Conservation (phyloP, 352 stramenopile genomes). For the Globisporangium cylindrosporum region DNA sequence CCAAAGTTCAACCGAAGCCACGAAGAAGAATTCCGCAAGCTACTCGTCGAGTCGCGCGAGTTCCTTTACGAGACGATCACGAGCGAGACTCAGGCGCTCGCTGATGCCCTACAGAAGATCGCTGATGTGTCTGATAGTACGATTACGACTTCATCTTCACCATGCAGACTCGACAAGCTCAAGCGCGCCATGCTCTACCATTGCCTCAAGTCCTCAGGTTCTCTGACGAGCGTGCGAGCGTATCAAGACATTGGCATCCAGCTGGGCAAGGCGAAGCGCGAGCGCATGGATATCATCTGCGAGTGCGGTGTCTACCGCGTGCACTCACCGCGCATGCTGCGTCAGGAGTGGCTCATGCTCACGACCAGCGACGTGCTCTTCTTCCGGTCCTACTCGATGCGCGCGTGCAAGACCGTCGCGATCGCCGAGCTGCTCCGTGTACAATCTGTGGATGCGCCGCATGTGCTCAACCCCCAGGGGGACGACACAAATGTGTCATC, state of each 20-base stretch:
- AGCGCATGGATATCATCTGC: conserved; percentile 59
- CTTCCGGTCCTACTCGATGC: conserved; percentile 62
- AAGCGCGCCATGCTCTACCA: conserved; percentile 54
- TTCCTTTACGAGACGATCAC: conserved; percentile 71
- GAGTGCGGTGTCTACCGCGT: conserved; percentile 62
- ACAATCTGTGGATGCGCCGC: conserved; percentile 27
- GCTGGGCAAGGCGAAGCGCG: conserved; percentile 41
- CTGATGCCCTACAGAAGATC: conserved; percentile 39
- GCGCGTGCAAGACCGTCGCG: conserved; percentile 35
- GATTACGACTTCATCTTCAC: conserved; percentile 10
- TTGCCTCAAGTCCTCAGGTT: conserved; percentile 53
- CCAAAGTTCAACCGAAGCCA: conserved; percentile 24
- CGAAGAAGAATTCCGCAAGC: conserved; percentile 36
- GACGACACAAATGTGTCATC: neutral
- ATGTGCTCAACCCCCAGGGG: conserved; percentile 20
- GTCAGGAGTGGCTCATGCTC: conserved; percentile 74
- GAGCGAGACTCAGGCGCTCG: conserved; percentile 48
- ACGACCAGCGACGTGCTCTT: conserved; percentile 56
- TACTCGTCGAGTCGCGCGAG: conserved; percentile 57
- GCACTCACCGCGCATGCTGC: conserved; percentile 43
- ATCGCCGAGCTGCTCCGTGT: conserved; percentile 52
- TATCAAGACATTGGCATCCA: conserved; percentile 64
- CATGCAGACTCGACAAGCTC: conserved; percentile 13
- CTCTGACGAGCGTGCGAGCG: conserved; percentile 35
- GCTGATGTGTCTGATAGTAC: neutral